These are phyloP conservation scores for Heritiera fomes DNA, from an alignment of 345 rosid species.

Conservation along the genomic window DNA sequence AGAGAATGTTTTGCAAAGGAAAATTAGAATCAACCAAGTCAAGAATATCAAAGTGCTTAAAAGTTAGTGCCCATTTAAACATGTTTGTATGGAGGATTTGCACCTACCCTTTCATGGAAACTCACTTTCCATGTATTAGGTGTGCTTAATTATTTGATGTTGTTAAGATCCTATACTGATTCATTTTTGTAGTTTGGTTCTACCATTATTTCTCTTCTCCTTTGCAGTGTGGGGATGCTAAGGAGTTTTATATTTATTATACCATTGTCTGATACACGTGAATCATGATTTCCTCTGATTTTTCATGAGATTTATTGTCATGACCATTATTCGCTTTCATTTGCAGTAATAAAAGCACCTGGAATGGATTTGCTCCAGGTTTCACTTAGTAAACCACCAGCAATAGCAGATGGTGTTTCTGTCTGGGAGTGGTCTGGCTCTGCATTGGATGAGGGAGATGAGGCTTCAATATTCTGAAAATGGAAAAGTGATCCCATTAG, in stretches of 20 bases:
- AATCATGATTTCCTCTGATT: background rate
- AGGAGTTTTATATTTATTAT: background rate
- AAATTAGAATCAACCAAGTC: too few relatives aligned
- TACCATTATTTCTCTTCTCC: background rate
- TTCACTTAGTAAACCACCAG: conserved; percentile 47
- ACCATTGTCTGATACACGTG: background rate
- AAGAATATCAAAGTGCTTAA: too few relatives aligned
- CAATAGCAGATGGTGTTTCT: conserved; percentile 56
- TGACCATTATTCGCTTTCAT: background rate
- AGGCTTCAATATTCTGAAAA: conserved; percentile 52
- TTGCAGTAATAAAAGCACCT: conserved; percentile 74
- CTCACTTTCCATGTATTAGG: background rate
- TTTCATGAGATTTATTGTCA: background rate
- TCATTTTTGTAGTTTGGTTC: background rate
- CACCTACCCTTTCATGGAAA: background rate
- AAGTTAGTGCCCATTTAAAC: too few relatives aligned
- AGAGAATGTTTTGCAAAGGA: too few relatives aligned
- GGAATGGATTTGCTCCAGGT: conserved; percentile 71
- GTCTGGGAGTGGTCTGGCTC: conserved; percentile 97
- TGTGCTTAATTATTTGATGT: background rate
- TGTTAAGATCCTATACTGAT: background rate
- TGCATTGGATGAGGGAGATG: conserved; percentile 85
- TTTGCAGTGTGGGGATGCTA: background rate
- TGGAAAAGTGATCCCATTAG: too few relatives aligned
- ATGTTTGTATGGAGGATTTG: background rate